Percentiles rank a stretch among this genome's conserved stretches.
These are phyloP conservation scores for Thuidium tamariscinum DNA, from an alignment of 225 moss, liverwort and hornwort species.

Conservation along the genomic window DNA sequence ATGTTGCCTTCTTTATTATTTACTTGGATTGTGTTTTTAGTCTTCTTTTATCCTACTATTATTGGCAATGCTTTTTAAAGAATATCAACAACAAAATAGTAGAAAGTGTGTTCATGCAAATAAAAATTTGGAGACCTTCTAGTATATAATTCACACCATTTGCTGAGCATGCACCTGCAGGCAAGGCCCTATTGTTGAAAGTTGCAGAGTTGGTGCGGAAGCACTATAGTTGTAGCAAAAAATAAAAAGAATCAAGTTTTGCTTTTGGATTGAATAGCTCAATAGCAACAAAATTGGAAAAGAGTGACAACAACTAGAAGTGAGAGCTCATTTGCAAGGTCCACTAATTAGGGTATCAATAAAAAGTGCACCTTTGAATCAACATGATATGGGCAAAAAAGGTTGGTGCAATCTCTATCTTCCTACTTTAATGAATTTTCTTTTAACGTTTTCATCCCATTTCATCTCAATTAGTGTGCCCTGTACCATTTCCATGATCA, in stretches of 20 bases:
- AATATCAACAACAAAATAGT: neutral
- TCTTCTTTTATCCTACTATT: accelerated
- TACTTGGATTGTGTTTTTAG: no score
- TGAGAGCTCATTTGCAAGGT: neutral
- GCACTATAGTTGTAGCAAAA: constrained; percentile 32
- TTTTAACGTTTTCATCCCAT: neutral
- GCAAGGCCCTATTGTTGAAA: constrained; percentile 62
- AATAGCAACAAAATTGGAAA: constrained; percentile 30
- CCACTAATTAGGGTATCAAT: neutral
- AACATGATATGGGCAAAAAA: neutral
- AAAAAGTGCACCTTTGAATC: accelerated
- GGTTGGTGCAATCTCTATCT: neutral
- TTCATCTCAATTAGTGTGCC: no score
- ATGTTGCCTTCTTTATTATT: neutral
- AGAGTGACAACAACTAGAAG: constrained; percentile 61
- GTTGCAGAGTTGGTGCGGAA: constrained; percentile 72
- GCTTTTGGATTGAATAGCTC: constrained; percentile 5
- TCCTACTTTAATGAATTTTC: neutral
- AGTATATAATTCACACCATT: neutral
- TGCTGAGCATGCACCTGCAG: neutral
- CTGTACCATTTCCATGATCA: no score
- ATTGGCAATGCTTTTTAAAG: neutral
- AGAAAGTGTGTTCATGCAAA: no score
- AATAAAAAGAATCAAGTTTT: constrained; percentile 21
- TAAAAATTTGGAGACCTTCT: accelerated